Conservation (phyloP, 495 filamentous ascomycete genomes). For the Penicillium taxi region DNA sequence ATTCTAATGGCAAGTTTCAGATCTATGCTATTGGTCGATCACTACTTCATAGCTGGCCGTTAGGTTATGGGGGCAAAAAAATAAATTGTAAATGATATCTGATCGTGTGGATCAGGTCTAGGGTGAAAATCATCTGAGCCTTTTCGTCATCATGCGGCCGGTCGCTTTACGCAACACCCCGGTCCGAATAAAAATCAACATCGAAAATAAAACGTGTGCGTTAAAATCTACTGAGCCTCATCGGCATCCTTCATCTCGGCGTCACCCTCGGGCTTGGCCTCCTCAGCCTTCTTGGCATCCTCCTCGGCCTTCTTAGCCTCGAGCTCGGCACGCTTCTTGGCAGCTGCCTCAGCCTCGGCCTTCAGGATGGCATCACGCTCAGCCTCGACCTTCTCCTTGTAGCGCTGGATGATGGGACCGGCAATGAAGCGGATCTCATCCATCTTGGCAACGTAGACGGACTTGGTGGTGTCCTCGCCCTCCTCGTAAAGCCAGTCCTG, state of each 20-base stretch:
- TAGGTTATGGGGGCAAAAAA: slow-evolving; percentile 19
- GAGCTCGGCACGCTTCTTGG: slow-evolving; percentile 69
- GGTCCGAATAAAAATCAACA: neutral
- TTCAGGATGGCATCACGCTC: slow-evolving; percentile 73
- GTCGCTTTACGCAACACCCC: no score
- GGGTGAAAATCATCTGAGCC: slow-evolving; percentile 22
- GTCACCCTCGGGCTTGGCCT: slow-evolving; percentile 36
- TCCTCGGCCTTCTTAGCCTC: slow-evolving; percentile 52
- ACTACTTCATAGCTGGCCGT: slow-evolving; percentile 25
- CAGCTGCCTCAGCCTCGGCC: slow-evolving; percentile 71
- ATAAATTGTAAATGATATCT: no score
- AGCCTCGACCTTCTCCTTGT: slow-evolving; percentile 87
- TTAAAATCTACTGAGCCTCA: slow-evolving; percentile 39
- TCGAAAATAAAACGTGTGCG: slow-evolving; percentile 4
- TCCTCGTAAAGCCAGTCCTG: slow-evolving; percentile 97
- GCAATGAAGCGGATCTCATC: slow-evolving; percentile 89
- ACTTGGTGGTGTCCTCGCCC: slow-evolving; percentile 91
- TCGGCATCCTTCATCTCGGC: slow-evolving; percentile 53
- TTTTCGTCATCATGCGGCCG: slow-evolving; percentile 24
- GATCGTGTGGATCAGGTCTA: slow-evolving; percentile 14
- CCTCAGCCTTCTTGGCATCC: slow-evolving; percentile 45
- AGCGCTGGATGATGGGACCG: slow-evolving; percentile 86
- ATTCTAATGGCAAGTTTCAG: no score
- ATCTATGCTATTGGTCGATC: no score
- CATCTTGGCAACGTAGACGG: slow-evolving; percentile 84